Base-by-base conservation (phyloP, 495 filamentous ascomycete species). In the Penicillium alfredii region DNA sequence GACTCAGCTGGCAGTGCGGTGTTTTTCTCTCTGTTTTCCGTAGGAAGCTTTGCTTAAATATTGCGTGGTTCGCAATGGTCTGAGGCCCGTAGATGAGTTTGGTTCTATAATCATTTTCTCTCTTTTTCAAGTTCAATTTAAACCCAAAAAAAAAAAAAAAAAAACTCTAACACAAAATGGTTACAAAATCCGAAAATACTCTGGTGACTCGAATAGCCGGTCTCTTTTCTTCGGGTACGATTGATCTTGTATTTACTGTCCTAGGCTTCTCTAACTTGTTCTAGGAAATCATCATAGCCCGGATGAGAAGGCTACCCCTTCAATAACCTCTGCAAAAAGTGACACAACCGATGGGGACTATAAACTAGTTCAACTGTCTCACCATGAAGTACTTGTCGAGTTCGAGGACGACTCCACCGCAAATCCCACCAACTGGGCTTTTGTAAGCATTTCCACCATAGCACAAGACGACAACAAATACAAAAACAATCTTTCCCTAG, bases 371-470 rank as follows among this genome's bases (percentile, higher is more conserved):
- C 27, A 50, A 35, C 7, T 55, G 3, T 47, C 50, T 13, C 31
- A 33, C n/a, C n/a, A 58, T 33, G 40, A 51, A 40, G 42, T 45
- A 6, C 26, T 61, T 24, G 57, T 63, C 12, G 60, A 61, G 26
- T 63, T 63, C 24, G 39, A 44, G n/a, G 37, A 49, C 8, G 35
- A 33, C n/a, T 63, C 61, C 8, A 13, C 40, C 2, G 31, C 28
- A 14, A 53, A 61, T 17, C 61, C 61, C 16, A 45, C 40, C 38
- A 57, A 63, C 13, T 64, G 61, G 61, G 16, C 39, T 24, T 33
- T 55, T 45, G 60, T 64, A 53, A 35, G 54, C 44, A 32, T 20
- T 19, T 30, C 23, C 3, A 9, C n/a, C n/a, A n/a, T n/a, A n/a
- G n/a, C n/a, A n/a, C n/a, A n/a, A n/a, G 4, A 17, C 27, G 1